phyloP scores from a whole-genome alignment of 2,329 filamentous ascomycete species.

The Geosmithia morbida region DNA sequence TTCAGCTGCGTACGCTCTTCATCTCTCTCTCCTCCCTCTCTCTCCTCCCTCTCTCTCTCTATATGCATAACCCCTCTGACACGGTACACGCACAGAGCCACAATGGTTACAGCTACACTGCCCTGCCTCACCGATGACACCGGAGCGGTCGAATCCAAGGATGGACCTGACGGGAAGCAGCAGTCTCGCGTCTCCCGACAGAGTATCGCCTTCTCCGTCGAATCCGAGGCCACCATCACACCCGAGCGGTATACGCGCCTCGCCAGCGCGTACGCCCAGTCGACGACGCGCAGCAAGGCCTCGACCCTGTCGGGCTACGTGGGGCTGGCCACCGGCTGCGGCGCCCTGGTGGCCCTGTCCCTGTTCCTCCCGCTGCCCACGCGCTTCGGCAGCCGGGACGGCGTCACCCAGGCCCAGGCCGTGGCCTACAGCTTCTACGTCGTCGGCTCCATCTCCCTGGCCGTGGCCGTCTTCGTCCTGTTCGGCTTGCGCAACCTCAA shows the following conservation, averaged over 20 bases:
- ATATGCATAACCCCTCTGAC: not conserved
- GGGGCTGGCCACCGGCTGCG: slow-evolving; percentile 82
- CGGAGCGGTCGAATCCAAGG: slow-evolving; percentile 17
- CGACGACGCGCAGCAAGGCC: slow-evolving; percentile 23
- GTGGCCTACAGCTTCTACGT: slow-evolving; percentile 80
- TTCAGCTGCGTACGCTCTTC: slow-evolving; percentile 55
- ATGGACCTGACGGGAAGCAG: slow-evolving; percentile 15
- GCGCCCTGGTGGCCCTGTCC: slow-evolving; percentile 69
- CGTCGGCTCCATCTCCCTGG: slow-evolving; percentile 57
- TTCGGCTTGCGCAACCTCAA: slow-evolving; percentile 55
- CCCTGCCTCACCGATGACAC: slow-evolving; percentile 46
- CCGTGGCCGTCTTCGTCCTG: slow-evolving; percentile 62
- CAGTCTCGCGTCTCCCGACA: slow-evolving; percentile 29
- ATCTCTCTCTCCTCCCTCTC: not conserved
- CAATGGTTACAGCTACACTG: slow-evolving; percentile 94
- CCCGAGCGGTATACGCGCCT: slow-evolving; percentile 39
- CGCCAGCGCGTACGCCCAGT: slow-evolving; percentile 7
- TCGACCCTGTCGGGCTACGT: slow-evolving; percentile 71
- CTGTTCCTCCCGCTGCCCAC: slow-evolving; percentile 82
- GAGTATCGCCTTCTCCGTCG: slow-evolving; percentile 51
- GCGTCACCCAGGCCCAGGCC: slow-evolving; percentile 58
- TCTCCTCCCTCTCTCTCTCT: no score
- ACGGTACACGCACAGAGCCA: slow-evolving; percentile 38
- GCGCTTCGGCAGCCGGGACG: slow-evolving; percentile 54
- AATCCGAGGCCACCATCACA: slow-evolving; percentile 64